Base-by-base conservation (phyloP, 495 filamentous ascomycete species). In the Articulospora tetracladia region DNA sequence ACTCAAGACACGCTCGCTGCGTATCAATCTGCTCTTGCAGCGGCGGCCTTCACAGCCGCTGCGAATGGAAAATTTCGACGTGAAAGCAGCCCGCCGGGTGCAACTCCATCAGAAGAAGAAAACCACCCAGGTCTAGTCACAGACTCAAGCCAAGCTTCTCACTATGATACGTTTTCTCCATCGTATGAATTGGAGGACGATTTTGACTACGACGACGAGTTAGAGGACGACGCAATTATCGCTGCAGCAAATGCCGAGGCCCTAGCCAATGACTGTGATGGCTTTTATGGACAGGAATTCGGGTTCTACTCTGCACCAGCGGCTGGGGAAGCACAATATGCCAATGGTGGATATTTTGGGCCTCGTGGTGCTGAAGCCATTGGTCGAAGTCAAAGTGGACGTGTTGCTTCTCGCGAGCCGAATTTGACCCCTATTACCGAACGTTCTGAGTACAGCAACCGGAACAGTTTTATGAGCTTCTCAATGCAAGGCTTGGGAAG, bases 361-460 rank as follows among this genome's bases (percentile, higher is more conserved):
- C 81, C 85, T 12, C 80, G 83, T 20, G 86, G 83, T 20, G 73
- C 77, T 19, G 81, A 83, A 59, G 79, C 77, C n/a, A 69, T 94
- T 32, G 76, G 79, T 32, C 81, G 90, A n/a, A 84, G 68, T 69
- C 74, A 78, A 60, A 92, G 83, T 66, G 89, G 86, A 36, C 82
- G 88, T 2, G 81, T 86, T 32, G 86, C 86, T 32, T 86, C 88
- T 24, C 79, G 89, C 41, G 92, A 97, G 59, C 94, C 95, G 1
- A 96, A 92, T 66, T 76, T 98, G 27, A 98, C 94, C 1, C 94
- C 94, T 4, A 98, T 98, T 62, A 97, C 93, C 0, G 94, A 98
- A 72, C 84, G 93, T 2, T 95, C 90, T 64, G 94, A 98, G 76
- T 96, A 94, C 77, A 94, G 90, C 41, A 96, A 94, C 52, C 84